phyloP scores from a whole-genome alignment of 1,139 yeast species.

The Citeromyces hawaiiensis region DNA sequence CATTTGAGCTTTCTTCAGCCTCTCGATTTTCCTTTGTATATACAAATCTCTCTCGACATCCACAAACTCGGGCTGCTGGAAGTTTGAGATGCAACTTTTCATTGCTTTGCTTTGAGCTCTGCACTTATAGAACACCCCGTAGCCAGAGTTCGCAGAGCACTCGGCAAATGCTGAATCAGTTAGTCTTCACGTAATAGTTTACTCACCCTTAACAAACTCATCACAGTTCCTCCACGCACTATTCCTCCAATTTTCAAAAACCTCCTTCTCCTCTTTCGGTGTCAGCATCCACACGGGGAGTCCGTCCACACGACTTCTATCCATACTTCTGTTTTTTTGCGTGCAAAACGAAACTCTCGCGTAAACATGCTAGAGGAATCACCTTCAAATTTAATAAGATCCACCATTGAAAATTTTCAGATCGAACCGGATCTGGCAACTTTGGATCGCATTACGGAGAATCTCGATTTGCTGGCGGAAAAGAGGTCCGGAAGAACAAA shows the following conservation, averaged over 20 bases:
- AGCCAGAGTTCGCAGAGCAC: slow-evolving; percentile 40
- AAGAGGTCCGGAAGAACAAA: slow-evolving; percentile 17
- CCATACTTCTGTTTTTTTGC: slow-evolving; percentile 7
- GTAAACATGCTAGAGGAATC: background rate
- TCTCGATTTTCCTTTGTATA: slow-evolving; percentile 39
- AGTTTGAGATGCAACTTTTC: slow-evolving; percentile 57
- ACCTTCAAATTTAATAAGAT: slow-evolving; percentile 15
- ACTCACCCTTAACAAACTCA: slow-evolving; percentile 39
- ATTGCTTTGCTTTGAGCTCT: slow-evolving; percentile 37
- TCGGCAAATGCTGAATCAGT: slow-evolving; percentile 24
- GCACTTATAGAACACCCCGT: slow-evolving; percentile 45
- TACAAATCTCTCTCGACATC: slow-evolving; percentile 60
- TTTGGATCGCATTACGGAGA: slow-evolving; percentile 31
- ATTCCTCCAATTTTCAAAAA: slow-evolving; percentile 66
- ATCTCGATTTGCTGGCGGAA: slow-evolving; percentile 19
- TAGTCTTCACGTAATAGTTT: background rate
- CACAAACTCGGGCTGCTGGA: slow-evolving; percentile 53
- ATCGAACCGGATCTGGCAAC: slow-evolving; percentile 38
- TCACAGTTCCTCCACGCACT: slow-evolving; percentile 65
- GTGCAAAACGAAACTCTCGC: background rate
- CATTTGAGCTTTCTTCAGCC: slow-evolving; percentile 7
- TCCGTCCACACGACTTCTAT: slow-evolving; percentile 14
- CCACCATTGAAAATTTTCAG: slow-evolving; percentile 33
- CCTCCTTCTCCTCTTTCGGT: slow-evolving; percentile 75
- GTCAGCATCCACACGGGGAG: slow-evolving; percentile 78